Conservation (phyloP, 495 filamentous ascomycete species). For the Thozetella sp. region DNA sequence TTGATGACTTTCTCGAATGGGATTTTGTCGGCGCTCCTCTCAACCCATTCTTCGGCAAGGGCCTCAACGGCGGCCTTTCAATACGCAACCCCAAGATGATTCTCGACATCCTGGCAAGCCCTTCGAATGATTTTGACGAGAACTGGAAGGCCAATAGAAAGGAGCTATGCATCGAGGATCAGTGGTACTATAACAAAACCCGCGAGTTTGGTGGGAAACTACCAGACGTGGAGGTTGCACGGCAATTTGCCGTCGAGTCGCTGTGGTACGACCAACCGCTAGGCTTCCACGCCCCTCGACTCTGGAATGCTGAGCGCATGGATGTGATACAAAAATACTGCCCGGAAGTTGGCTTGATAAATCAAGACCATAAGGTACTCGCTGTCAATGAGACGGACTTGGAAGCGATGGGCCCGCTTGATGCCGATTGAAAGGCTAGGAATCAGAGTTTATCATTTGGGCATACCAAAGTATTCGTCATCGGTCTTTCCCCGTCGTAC, state of each 20-base stretch:
- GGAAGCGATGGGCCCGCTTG: too few relatives aligned
- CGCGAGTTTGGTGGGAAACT: neutral
- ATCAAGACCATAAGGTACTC: too few relatives aligned
- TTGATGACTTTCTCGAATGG: slow-evolving; percentile 28
- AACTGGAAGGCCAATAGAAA: slow-evolving; percentile 19
- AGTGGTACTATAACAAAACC: slow-evolving; percentile 19
- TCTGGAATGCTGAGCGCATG: slow-evolving; percentile 10
- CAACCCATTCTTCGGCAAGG: slow-evolving; percentile 11
- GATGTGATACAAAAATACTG: slow-evolving; percentile 12
- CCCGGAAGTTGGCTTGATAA: slow-evolving; percentile 18
- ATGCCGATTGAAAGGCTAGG: too few relatives aligned
- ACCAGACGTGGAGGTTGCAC: slow-evolving; percentile 5
- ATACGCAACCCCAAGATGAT: slow-evolving; percentile 23
- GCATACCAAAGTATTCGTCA: too few relatives aligned
- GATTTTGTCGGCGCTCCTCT: slow-evolving; percentile 30
- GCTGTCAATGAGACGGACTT: too few relatives aligned
- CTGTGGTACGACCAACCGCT: slow-evolving; percentile 10
- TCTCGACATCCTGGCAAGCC: slow-evolving; percentile 19
- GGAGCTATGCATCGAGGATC: slow-evolving; percentile 22
- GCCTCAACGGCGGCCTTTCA: slow-evolving; percentile 28
- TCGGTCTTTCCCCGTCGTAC: too few relatives aligned
- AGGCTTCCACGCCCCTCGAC: slow-evolving; percentile 12
- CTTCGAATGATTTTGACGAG: too few relatives aligned
- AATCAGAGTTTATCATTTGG: too few relatives aligned
- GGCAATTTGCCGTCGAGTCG: slow-evolving; percentile 12